Base-by-base conservation (phyloP, 805 yeast species). In the Zygotorulaspora sp. region DNA sequence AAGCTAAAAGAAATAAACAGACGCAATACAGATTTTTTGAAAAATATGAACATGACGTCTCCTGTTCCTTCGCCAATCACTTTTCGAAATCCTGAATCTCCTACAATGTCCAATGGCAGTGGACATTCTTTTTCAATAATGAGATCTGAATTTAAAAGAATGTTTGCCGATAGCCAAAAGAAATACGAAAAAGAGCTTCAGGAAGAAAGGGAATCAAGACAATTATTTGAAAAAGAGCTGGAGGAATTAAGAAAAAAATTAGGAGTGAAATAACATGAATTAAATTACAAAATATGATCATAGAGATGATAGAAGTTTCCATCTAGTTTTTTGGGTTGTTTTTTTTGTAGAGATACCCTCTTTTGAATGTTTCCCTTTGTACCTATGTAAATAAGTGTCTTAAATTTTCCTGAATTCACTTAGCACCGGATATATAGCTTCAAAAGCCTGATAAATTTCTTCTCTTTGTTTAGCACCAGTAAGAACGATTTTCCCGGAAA, bases 391-490 rank as follows among this genome's bases (percentile, higher is more conserved):
- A 10, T 21, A 21, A 8, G 10, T 21, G 9, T 10, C 10, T 36
- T 54, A 70, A 56, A 70, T 55, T 65, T 92, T 92, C 63, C 97
- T 80, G 71, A 90, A 92, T 73, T 92, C 97, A 70, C 94, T 89
- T 73, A 92, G 74, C 65, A 92, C 98, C 35, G 98, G 98, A 65
- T 90, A 92, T 35, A 92, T 92, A 43, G 97, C 95, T 63, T 90
- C 98, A 63, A 92, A 92, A 4, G 98, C 98, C 54, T 89, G 95
- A 61, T 92, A 92, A 48, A 92, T 92, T 65, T 92, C 98, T 63
- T 92, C 97, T 65, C 98, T 83, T 66, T 92, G 97, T 64, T 92
- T 92, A 13, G 98, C 98, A 72, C 98, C 98, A 6, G 98, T 92
- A 52, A 92, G 71, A 36, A 92, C 98, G 66, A 92, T 92, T 65